Conservation (phyloP, 2,329 filamentous ascomycete genomes). For the Paecilomyces formosus region DNA sequence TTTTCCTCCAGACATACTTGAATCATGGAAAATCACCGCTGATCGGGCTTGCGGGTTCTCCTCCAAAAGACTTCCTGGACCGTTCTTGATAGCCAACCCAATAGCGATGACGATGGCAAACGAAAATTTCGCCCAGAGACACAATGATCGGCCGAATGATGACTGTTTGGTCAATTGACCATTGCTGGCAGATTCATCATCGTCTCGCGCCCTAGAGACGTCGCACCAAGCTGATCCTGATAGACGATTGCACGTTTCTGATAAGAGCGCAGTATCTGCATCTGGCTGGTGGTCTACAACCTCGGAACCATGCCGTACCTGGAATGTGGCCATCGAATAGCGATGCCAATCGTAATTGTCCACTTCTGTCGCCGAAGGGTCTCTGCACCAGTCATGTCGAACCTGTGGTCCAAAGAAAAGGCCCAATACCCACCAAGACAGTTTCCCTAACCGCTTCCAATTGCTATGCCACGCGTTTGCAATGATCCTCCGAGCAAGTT, state of each 20-base stretch:
- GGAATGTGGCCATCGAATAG: not conserved
- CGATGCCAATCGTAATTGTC: constrained; percentile 2
- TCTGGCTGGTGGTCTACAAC: not conserved
- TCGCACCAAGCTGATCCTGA: not conserved
- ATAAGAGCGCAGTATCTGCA: not conserved
- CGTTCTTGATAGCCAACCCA: constrained; percentile 41
- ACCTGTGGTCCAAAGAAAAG: constrained; percentile 17
- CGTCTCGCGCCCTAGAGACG: not conserved
- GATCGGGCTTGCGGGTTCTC: not conserved
- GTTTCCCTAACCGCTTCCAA: constrained; percentile 19
- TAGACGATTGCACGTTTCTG: not conserved
- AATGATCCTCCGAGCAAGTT: constrained; percentile 22
- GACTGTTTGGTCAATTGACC: not conserved
- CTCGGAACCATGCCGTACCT: not conserved
- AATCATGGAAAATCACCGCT: not conserved
- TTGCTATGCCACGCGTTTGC: constrained; percentile 26
- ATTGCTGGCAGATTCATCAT: not conserved
- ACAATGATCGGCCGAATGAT: constrained; percentile 17
- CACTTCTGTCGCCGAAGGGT: constrained; percentile 8
- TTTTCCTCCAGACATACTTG: not conserved
- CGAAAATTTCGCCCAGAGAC: constrained; percentile 42
- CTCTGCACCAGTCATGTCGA: constrained; percentile 3
- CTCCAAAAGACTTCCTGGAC: constrained; percentile 33
- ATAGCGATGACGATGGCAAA: constrained; percentile 41
- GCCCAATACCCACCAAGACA: constrained; percentile 31